These are phyloP conservation scores for Metschnikowia continentalis DNA, from an alignment of 805 yeast species.

Conservation along the genomic window DNA sequence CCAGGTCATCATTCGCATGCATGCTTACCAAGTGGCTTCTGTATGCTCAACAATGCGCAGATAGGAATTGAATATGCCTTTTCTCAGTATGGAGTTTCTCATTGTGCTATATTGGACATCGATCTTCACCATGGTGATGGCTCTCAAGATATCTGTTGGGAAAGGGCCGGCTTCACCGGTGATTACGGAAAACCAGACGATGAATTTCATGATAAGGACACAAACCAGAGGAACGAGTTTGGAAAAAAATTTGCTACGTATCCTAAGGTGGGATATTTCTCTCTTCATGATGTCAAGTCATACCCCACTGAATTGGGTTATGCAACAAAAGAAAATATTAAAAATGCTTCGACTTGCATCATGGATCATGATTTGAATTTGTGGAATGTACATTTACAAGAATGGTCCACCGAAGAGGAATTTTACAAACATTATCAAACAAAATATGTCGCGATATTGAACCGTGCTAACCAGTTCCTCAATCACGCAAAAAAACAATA, in stretches of 20 bases:
- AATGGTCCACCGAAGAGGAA: slow-evolving; percentile 59
- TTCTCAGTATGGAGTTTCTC: slow-evolving; percentile 59
- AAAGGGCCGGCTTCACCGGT: slow-evolving; percentile 57
- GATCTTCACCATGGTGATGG: slow-evolving; percentile 92
- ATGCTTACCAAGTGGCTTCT: slow-evolving; percentile 80
- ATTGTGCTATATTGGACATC: slow-evolving; percentile 76
- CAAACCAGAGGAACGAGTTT: slow-evolving; percentile 43
- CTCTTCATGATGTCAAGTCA: slow-evolving; percentile 80
- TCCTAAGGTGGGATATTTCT: slow-evolving; percentile 76
- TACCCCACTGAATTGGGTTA: slow-evolving; percentile 79
- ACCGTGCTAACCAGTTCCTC: slow-evolving; percentile 64
- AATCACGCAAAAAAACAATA: slow-evolving; percentile 43
- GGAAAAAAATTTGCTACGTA: slow-evolving; percentile 41
- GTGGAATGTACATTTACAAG: slow-evolving; percentile 80
- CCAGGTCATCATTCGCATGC: slow-evolving; percentile 90
- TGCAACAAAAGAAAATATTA: slow-evolving; percentile 66
- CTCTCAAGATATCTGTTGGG: slow-evolving; percentile 82
- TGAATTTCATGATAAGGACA: slow-evolving; percentile 33
- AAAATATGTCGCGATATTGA: slow-evolving; percentile 57
- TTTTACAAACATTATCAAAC: slow-evolving; percentile 59
- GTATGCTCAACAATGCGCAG: slow-evolving; percentile 77
- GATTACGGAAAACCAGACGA: slow-evolving; percentile 46
- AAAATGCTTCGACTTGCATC: slow-evolving; percentile 75
- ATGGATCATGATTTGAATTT: slow-evolving; percentile 72
- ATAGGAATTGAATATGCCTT: slow-evolving; percentile 76